Base-by-base conservation (phyloP, 495 filamentous ascomycete species). In the Hypoxylon lenormandii region DNA sequence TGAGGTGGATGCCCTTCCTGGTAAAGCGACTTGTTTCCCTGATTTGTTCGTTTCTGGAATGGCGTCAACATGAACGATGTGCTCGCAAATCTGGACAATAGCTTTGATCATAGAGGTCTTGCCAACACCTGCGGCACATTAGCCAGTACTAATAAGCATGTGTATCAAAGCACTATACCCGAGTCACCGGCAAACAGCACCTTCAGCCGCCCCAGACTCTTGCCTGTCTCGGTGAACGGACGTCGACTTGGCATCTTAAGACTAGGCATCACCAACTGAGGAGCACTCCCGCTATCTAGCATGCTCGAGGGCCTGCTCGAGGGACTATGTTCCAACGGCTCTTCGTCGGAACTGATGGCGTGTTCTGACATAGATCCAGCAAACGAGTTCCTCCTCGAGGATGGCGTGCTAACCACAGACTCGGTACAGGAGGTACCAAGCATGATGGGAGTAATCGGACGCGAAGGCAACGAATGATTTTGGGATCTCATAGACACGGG, bases 181-280 rank as follows among this genome's bases (percentile, higher is more conserved):
- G 89, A 84, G 73, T 90, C 87, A 23, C 95, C 95, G 52, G 93
- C 92, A 68, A 98, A 81, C 56, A 98, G 79, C 18, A 99, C 82
- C 81, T 97, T 98, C 70, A 98, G 80, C 56, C 90, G 86, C 4
- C 93, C 94, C 79, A 98, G 86, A 50, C 82, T 84, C 81, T 91
- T 95, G 15, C 95, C 95, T 63, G 84, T 87, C 53, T 91, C 86
- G 6, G 95, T 98, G 77, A 99, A 98, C 1, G 95, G 95, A 47
- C 95, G 85, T 51, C 95, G 88, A 74, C 89, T 93, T 30, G 95
- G 96, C 88, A 99, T 97, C 68, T 87, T 90, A 69, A 99, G 92
- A 76, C 92, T 96, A 7, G 95, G 95, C 96, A 99, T 99, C 66
- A 99, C 90, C 13, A 99, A 85, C 77, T 98, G 94, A 28, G 94